Base-by-base conservation (phyloP, 768 basidiomycete genomes). In the Favolaschia claudopus region DNA sequence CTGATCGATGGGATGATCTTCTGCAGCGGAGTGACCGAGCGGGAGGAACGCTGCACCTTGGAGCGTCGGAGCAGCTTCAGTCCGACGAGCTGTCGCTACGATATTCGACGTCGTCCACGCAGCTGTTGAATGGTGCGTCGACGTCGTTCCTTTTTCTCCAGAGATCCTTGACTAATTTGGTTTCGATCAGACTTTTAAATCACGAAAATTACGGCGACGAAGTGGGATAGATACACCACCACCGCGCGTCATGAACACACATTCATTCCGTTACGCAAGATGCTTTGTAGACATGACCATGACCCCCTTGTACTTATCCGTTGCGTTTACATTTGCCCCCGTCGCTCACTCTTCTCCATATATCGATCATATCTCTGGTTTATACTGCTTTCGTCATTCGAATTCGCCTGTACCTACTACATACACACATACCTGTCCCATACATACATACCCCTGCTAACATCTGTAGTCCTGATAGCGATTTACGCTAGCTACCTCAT, bases 41-140 rank as follows among this genome's bases (percentile, higher is more conserved):
- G 1, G 91, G 91, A 1, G 91, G 91, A 39, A 93, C 91, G 49
- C 68, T 92, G 52, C 88, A 86, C 64, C 68, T 92, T 7, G 82
- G 76, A 31, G 53, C 50, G 22, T 64, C 63, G 0, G 58, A 64
- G 22, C 27, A 43, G 39, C 63, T 64, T 27, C 36, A 49, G 37
- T 64, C 63, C 3, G 63, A 64, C 19, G 36, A 64, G 3, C 19
- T 60, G 1, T 64, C 63, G 39, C 8, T 64, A 24, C 46, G 63
- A 33, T 48, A 56, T 40, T 64, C 63, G 32, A 29, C 50, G 32
- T 46, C 55, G 12, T 64, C 63, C 14, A 33, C 58, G 55, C 58
- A 64, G 38, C 55, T 64, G 4, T 33, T 64, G 6, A 64, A 54
- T 27, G 63, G 63, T 64, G 17, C 10, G 55, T 42, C 14, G 5